phyloP scores from a whole-genome alignment of 257 asterid genomes.

The Anisodus acutangulus region DNA sequence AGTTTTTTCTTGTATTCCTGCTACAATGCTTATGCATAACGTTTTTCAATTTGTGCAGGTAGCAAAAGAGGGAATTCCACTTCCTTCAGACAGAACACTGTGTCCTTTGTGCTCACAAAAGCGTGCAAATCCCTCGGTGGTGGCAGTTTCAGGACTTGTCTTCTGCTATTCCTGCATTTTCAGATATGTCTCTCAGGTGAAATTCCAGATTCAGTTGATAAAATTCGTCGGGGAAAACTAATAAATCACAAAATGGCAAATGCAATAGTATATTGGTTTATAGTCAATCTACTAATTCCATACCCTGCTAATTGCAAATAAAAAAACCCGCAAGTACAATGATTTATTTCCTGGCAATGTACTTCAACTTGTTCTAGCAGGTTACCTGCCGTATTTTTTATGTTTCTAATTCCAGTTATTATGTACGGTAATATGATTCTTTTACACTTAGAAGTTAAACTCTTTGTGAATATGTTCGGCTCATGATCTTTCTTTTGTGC shows the following conservation, averaged over 20 bases:
- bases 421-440: not conserved
- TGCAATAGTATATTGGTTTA: not conserved
- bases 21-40: not conserved
- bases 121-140: slow-evolving; percentile 86
- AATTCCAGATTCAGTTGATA: slow-evolving; percentile 27
- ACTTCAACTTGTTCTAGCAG: not conserved
- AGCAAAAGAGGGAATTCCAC: slow-evolving; percentile 89
- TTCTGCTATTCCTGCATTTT: slow-evolving; percentile 96
- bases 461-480: not conserved
- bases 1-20: not conserved
- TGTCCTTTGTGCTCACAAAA: slow-evolving; percentile 91
- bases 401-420: not conserved
- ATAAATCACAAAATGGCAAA: not conserved
- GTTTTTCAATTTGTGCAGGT: slow-evolving; percentile 53
- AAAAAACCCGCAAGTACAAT: not conserved
- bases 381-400: not conserved
- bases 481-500: slow-evolving; percentile 32
- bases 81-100: slow-evolving; percentile 73
- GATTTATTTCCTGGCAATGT: not conserved
- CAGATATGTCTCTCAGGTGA: slow-evolving; percentile 89
- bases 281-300: not conserved
- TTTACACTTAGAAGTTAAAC: not conserved
- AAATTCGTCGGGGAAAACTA: not conserved
- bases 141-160: slow-evolving; percentile 92
- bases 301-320: not conserved